Base-by-base conservation (phyloP, 805 yeast species). In the Lipomyces yamanashiensis region DNA sequence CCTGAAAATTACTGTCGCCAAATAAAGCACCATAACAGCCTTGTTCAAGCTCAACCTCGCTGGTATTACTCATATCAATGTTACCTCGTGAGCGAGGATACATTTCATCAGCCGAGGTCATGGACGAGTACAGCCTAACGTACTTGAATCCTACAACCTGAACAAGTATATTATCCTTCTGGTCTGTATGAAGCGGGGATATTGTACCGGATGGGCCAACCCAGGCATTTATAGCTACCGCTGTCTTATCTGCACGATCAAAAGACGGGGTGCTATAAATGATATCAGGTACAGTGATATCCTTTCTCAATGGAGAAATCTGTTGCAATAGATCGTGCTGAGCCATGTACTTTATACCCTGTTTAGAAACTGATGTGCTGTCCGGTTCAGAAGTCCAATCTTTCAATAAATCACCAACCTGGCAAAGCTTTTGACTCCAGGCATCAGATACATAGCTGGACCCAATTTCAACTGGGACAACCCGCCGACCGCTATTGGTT, bases 391-490 rank as follows among this genome's bases (percentile, higher is more conserved):
- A 15, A 1, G 52, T 41, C 59, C 62, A 69, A n/a, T 58, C 63
- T 17, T 48, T 51, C 7, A 71, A 49, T 21, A 71, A 54, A 23
- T 55, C 55, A 40, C 63, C 62, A 44, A 71, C 62, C n/a, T 60
- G 21, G 28, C 63, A 50, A 8, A 71, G 19, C 40, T 61, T 48
- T 54, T 66, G 71, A 15, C 66, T 49, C 74, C 74, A 71, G n/a
- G 58, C 57, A 15, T 60, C 55, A 10, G 62, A 40, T 7, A 64
- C 62, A 53, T 71, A 71, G 9, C 66, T 55, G 15, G 53, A 37
- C 4, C 74, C 74, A 10, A 71, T 60, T 48, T 71, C 74, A 8
- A 71, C 68, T 3, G 74, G 74, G 2, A 71, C 74, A 13, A 67
- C 55, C 17, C 74, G 59, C 21, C 21, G 34, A 7, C 70, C 70